These are phyloP conservation scores for sweet orange (Citrus sinensis) DNA, from an alignment of 345 rosid species.

Conservation along the genomic window DNA sequence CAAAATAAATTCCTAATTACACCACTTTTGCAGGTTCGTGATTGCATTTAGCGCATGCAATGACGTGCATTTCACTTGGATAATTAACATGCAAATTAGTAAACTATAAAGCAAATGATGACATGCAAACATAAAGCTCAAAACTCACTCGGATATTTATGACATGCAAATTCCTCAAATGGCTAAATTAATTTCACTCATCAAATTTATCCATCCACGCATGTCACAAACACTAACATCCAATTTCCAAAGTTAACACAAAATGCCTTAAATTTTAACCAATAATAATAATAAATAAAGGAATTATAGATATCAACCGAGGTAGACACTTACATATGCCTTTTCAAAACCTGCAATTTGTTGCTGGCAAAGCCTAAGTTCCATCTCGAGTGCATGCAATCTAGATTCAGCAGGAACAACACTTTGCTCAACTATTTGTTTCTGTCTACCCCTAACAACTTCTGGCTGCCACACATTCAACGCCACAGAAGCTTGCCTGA, in stretches of 20 bases:
- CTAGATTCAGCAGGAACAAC: constrained; percentile 64
- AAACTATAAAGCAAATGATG: no score
- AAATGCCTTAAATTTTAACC: not conserved
- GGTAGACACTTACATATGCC: constrained; percentile 51
- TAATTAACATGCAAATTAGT: no score
- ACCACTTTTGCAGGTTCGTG: not conserved
- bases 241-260: no score
- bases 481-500: constrained; percentile 91
- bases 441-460: constrained; percentile 61
- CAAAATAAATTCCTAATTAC: no score
- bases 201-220: no score
- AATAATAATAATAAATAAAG: no score
- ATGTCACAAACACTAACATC: no score
- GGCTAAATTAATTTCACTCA: no score
- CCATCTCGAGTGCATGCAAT: constrained; percentile 69
- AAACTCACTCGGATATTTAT: no score
- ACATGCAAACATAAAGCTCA: no score
- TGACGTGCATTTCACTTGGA: no score
- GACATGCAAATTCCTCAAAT: no score
- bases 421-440: constrained; percentile 74
- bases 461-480: constrained; percentile 95
- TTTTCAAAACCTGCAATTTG: constrained; percentile 51
- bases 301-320: not conserved
- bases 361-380: constrained; percentile 71
- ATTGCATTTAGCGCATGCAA: not conserved